These are phyloP conservation scores for Spergularia marina DNA, from an alignment of 148 eudicot genomes.

Conservation along the genomic window DNA sequence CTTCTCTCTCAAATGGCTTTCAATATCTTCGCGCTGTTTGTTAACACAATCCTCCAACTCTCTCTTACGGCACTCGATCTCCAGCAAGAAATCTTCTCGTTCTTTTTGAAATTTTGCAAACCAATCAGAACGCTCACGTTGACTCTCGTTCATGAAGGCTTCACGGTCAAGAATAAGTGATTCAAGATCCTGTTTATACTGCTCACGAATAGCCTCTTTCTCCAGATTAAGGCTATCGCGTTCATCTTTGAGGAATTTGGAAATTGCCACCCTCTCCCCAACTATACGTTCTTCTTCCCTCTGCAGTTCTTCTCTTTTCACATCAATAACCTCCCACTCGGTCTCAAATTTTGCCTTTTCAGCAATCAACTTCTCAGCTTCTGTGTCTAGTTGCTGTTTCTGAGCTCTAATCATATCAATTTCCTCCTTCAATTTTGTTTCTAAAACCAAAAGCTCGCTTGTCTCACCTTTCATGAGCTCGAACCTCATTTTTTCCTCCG, in stretches of 20 bases:
- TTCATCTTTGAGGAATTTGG: conserved; percentile 67
- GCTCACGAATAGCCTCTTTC: conserved; percentile 64
- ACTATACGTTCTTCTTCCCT: conserved; percentile 70
- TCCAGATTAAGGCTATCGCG: conserved; percentile 72
- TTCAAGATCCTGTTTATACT: conserved; percentile 58
- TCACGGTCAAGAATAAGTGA: conserved; percentile 73
- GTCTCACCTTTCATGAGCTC: conserved; percentile 76
- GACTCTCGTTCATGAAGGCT: conserved; percentile 60
- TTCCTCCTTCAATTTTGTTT: conserved; percentile 80
- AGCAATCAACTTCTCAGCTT: conserved; percentile 69
- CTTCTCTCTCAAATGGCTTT: conserved; percentile 64
- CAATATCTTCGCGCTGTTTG: conserved; percentile 85
- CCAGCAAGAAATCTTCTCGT: conserved; percentile 63
- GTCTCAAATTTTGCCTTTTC: conserved; percentile 83
- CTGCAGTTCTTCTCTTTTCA: conserved; percentile 66
- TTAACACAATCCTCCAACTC: conserved; percentile 69
- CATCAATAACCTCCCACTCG: conserved; percentile 89
- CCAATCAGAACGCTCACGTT: conserved; percentile 75
- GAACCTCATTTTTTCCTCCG: conserved; percentile 53
- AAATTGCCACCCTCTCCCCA: conserved; percentile 54
- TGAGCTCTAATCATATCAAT: conserved; percentile 75
- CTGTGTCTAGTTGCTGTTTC: conserved; percentile 67
- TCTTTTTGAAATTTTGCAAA: conserved; percentile 82
- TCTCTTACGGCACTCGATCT: conserved; percentile 70
- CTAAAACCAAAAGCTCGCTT: conserved; percentile 58